Percentiles rank a stretch among this genome's conserved stretches.
phyloP scores from a whole-genome alignment of 352 stramenopile species.

The Hyphochytrium catenoides region DNA sequence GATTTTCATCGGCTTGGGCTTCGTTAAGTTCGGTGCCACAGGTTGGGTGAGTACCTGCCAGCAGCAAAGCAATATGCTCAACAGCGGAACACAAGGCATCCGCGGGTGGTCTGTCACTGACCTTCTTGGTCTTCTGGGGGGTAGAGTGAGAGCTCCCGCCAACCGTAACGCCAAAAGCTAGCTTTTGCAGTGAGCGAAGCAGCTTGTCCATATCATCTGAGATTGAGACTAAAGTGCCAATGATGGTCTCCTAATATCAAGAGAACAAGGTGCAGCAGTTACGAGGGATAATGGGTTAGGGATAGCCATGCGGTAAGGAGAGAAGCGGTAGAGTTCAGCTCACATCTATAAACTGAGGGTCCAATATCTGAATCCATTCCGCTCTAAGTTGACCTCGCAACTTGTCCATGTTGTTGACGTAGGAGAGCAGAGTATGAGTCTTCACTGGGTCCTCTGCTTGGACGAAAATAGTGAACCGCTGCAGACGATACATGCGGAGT shows the following conservation, averaged over 20 bases:
- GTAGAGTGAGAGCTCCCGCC: too few relatives aligned
- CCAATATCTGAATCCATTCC: constrained; percentile 52
- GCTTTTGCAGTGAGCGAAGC: constrained; percentile 1
- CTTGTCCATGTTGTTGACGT: constrained; percentile 38
- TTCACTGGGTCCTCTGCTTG: constrained; percentile 38
- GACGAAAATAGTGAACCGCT: constrained; percentile 35
- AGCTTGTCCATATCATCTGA: neutral
- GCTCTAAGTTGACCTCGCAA: constrained; percentile 33
- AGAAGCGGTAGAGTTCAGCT: neutral
- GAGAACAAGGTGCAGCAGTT: too few relatives aligned
- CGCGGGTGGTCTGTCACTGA: too few relatives aligned
- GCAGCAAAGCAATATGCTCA: too few relatives aligned
- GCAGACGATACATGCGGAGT: too few relatives aligned
- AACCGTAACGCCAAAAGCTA: constrained; percentile 10
- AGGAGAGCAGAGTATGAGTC: constrained; percentile 60
- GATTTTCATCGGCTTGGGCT: constrained; percentile 31
- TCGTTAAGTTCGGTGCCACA: constrained; percentile 53
- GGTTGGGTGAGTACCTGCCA: constrained; percentile 30
- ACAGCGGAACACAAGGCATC: too few relatives aligned
- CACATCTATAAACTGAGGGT: constrained; percentile 53
- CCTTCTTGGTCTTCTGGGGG: constrained; percentile 5
- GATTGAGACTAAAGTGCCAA: too few relatives aligned
- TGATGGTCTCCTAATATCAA: too few relatives aligned
- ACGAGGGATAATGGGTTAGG: too few relatives aligned
- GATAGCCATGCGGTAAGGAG: neutral